Base-by-base conservation (phyloP, 306 rosid species). In the Quercus bicolor region DNA sequence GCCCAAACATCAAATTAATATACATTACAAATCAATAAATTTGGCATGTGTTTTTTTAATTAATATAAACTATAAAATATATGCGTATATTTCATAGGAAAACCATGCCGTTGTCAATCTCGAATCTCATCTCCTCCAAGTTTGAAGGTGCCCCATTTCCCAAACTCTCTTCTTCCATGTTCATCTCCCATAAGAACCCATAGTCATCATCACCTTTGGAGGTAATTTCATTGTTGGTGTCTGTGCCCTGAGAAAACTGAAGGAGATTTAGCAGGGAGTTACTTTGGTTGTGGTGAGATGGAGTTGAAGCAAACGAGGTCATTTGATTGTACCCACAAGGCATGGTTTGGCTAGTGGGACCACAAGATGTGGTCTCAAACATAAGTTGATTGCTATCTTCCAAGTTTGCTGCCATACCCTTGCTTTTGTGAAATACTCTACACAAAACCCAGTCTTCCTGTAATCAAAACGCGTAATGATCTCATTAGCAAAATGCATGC, bases 361-460 rank as follows among this genome's bases (percentile, higher is more conserved):
- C 73, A 62, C 54, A 61, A 48, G 86, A 69, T 74, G 77, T 72
- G 70, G 66, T 70, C 66, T 84, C 90, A 53, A 75, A 79, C 83
- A 78, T 83, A 40, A 75, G 19, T 14, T 83, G 89, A 55, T 40
- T 86, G 85, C 23, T 81, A 78, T 87, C 72, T 43, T 90, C 92
- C 73, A 57, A 34, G 53, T 68, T 37, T 68, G 15, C 53, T 5
- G 11, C 21, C 24, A 34, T 3, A 7, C 52, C 75, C 78, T 93
- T 91, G 72, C 94, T 82, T 77, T 96, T 96, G 85, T 92, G 87
- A 72, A 92, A 92, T 4, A 95, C 98, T 78, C 98, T 88, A 59
- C 98, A 95, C 53, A 95, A 84, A 56, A 96, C 99, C 99, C 99
- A 96, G 81, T 96, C 99, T 75, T 96, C 99, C 99, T 96, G 91